Conservation (phyloP, 2,329 filamentous ascomycete genomes). For the Lecanicillium sp. region DNA sequence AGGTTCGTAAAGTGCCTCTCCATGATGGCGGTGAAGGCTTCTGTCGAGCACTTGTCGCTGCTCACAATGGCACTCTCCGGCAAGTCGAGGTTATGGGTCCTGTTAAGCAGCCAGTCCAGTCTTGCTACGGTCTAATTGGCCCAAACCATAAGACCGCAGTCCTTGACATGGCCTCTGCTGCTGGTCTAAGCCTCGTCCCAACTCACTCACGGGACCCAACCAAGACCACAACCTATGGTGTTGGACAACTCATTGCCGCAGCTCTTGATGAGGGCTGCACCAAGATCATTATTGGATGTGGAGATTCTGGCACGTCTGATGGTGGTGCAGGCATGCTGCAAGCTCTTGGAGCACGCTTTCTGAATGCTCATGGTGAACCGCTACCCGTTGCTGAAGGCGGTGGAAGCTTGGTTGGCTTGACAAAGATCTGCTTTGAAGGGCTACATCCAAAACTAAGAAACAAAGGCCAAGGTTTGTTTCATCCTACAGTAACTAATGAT, state of each 20-base stretch:
- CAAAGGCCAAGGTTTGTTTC: conserved; percentile 25
- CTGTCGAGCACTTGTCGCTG: conserved; percentile 34
- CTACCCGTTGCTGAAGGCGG: conserved; percentile 34
- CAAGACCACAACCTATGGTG: conserved; percentile 41
- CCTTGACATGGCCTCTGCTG: conserved; percentile 45
- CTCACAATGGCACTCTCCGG: conserved; percentile 31
- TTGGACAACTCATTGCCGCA: conserved; percentile 38
- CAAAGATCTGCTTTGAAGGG: neutral
- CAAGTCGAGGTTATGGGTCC: conserved; percentile 34
- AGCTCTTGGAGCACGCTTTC: conserved; percentile 38
- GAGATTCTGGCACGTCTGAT: conserved; percentile 46
- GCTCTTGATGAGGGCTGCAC: conserved; percentile 37
- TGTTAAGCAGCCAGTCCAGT: conserved; percentile 29
- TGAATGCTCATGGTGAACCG: conserved; percentile 26
- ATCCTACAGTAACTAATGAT: conserved; percentile 30
- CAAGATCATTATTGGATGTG: conserved; percentile 42
- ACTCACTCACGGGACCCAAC: conserved; percentile 34
- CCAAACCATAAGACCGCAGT: conserved; percentile 31
- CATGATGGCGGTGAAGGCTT: conserved; percentile 48
- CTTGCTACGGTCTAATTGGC: conserved; percentile 34
- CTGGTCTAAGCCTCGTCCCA: conserved; percentile 42
- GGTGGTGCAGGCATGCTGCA: conserved; percentile 47
- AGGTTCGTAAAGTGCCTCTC: conserved; percentile 39
- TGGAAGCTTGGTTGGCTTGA: neutral
- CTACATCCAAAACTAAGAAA: conserved; percentile 11